Evolutionary conservation across 2,329 filamentous ascomycete genomes (phyloP).

Genomic region (Colletotrichum tofieldiae): DNA sequence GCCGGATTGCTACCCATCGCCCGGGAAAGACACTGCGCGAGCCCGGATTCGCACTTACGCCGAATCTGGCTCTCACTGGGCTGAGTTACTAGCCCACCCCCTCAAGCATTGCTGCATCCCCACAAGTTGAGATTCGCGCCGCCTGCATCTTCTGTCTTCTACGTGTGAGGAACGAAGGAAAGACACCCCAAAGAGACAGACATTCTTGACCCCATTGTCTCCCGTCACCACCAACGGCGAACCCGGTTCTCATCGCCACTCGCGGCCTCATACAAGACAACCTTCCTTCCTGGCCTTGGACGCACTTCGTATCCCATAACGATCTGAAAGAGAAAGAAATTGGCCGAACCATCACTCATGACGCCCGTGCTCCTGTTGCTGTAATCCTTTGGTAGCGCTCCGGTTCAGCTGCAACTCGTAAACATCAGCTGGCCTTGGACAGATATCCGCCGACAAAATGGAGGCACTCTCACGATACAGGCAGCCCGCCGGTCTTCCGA

Average conservation of each 20-base stretch:
- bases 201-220: slow-evolving; percentile 22
- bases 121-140: neutral
- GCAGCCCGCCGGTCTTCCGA: slow-evolving; percentile 50
- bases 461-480: slow-evolving; percentile 56
- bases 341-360: slow-evolving; percentile 34
- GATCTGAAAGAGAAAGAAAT: slow-evolving; percentile 9
- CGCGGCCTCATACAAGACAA: slow-evolving; percentile 28
- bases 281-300: slow-evolving; percentile 33
- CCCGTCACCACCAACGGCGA: slow-evolving; percentile 28
- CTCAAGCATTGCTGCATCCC: slow-evolving; percentile 17
- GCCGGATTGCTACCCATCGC: slow-evolving; percentile 13
- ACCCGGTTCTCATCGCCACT: slow-evolving; percentile 34
- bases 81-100: slow-evolving; percentile 3
- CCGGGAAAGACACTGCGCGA: slow-evolving; percentile 1
- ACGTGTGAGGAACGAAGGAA: slow-evolving; percentile 1
- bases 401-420: slow-evolving; percentile 31
- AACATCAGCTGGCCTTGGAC: slow-evolving; percentile 34
- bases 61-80: neutral
- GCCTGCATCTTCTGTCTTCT: slow-evolving; percentile 15
- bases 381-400: slow-evolving; percentile 38
- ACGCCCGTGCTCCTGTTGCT: slow-evolving; percentile 38
- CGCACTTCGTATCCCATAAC: slow-evolving; percentile 34
- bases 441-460: slow-evolving; percentile 48
- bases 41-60: neutral
- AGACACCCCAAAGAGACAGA: slow-evolving; percentile 10